These are phyloP conservation scores for Opeltia flavorubescens DNA, from an alignment of 495 filamentous ascomycete species.

Conservation along the genomic window DNA sequence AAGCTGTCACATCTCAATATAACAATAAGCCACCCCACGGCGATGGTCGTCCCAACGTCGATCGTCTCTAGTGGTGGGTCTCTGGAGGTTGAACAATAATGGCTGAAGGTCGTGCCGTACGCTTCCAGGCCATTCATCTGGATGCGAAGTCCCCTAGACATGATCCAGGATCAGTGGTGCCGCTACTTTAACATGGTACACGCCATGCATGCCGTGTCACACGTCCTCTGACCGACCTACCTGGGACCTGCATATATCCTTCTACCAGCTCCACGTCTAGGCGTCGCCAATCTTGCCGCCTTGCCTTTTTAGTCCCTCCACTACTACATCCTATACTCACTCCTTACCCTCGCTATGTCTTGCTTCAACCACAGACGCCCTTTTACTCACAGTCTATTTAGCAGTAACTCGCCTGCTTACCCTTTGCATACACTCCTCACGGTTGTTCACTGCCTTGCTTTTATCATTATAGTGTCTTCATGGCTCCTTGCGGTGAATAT, in stretches of 20 bases:
- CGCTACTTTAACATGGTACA: not conserved
- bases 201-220: not conserved
- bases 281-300: not conserved
- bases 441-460: too few relatives aligned
- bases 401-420: too few relatives aligned
- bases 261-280: not conserved
- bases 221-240: not conserved
- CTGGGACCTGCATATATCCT: too few relatives aligned
- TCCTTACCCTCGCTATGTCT: too few relatives aligned
- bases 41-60: not conserved
- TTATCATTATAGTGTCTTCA: too few relatives aligned
- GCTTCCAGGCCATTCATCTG: not conserved
- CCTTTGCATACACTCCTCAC: too few relatives aligned
- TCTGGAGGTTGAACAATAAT: not conserved
- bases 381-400: too few relatives aligned
- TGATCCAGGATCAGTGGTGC: not conserved
- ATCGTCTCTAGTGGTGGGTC: not conserved
- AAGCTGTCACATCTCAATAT: not conserved
- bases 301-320: not conserved
- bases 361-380: too few relatives aligned
- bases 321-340: not conserved
- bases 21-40: not conserved
- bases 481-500: constrained; percentile 1
- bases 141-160: not conserved
- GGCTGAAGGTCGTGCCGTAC: not conserved